Evolutionary conservation across 495 filamentous ascomycete genomes (phyloP), one percentile per base, ranked within the genome.

Genomic region (Penicillium alfredii): DNA sequence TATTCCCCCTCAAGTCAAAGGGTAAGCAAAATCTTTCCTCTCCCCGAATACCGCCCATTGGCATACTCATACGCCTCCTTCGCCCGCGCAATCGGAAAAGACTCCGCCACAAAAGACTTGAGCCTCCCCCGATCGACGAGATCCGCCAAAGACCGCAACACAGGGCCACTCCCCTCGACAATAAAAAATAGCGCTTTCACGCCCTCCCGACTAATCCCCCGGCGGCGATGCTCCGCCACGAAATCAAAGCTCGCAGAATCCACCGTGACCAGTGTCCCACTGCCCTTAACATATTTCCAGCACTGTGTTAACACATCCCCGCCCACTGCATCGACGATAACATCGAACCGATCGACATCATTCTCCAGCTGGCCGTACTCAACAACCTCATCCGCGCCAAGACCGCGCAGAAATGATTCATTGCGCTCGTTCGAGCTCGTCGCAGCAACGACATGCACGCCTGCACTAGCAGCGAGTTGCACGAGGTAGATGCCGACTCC

Each of bases 291-390:
- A 30, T 28, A 27, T 3, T 16, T 38, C 60, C 60, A 66, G 19
- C 55, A 58, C 4, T 31, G 10, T 1, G 19, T 34, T 7, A 63
- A 35, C n/a, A 44, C 33, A 13, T 55, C 38, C 13, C 60, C 60
- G 6, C 61, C 60, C 18, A 66, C 59, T 4, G 38, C 44, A 51
- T 65, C 61, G 29, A 61, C 33, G 29, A 66, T 38, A 9, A 61
- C n/a, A 51, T 66, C 59, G 30, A 55, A 63, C 4, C 14, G 21
- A 1, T 40, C 42, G 0, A 22, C 10, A 1, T 39, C 15, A 4
- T n/a, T 16, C 1, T 24, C 35, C 11, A 63, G 19, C 14, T 17
- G 33, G 1, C 16, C 28, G 43, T 66, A 63, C 37, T 61, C 62
- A 21, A 60, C 30, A 8, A 42, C 36, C 35, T 57, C 55, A 23